These are phyloP conservation scores for Phytophthora meadii DNA, from an alignment of 352 stramenopile genomes.

Conservation along the genomic window DNA sequence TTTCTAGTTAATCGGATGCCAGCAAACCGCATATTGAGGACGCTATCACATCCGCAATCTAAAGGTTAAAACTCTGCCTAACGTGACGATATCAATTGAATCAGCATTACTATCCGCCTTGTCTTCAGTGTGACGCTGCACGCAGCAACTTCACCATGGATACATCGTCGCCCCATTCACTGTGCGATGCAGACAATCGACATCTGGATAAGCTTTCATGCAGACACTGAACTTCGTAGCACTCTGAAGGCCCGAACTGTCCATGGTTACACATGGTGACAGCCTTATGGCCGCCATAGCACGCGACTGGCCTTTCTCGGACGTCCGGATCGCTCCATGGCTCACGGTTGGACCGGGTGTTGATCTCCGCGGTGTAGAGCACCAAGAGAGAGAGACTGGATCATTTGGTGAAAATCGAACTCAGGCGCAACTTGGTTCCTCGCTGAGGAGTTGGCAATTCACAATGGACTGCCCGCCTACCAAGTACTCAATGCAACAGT, in stretches of 20 bases:
- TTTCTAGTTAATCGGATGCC: constrained; percentile 15
- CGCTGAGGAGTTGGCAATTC: constrained; percentile 24
- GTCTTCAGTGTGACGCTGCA: neutral
- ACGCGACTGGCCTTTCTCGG: constrained; percentile 18
- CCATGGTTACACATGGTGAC: constrained; percentile 29
- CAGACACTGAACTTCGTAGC: neutral
- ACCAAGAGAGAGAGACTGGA: constrained; percentile 1
- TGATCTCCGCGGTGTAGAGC: neutral
- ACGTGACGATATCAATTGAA: constrained; percentile 13
- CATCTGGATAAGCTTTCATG: constrained; percentile 24
- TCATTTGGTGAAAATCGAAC: constrained; percentile 35
- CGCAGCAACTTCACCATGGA: too few species aligned
- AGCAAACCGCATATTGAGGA: constrained; percentile 4
- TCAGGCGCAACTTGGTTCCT: constrained; percentile 35
- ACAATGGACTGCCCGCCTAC: constrained; percentile 33
- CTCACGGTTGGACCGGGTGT: neutral
- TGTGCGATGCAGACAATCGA: neutral
- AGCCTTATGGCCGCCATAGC: constrained; percentile 9
- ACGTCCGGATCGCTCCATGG: constrained; percentile 7
- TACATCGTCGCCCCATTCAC: too few species aligned
- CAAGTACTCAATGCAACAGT: constrained; percentile 42
- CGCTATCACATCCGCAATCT: constrained; percentile 1
- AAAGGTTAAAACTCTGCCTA: constrained; percentile 2
- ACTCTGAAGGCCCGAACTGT: constrained; percentile 23
- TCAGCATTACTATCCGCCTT: constrained; percentile 24